Base-by-base conservation (phyloP, 805 yeast genomes). In the Myxozyma nipponensis region DNA sequence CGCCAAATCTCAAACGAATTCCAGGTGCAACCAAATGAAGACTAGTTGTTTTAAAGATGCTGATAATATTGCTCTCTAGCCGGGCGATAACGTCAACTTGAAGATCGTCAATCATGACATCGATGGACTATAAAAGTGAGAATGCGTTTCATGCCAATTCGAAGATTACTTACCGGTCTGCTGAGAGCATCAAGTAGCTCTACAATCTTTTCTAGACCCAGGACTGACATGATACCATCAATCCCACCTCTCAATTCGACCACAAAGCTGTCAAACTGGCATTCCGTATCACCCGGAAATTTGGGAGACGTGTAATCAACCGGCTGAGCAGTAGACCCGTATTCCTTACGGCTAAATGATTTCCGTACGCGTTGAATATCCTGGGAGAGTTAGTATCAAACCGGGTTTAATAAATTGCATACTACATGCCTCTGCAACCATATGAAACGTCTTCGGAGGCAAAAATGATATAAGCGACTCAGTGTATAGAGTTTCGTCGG, bases 21-120 rank as follows among this genome's bases (percentile, higher is more conserved):
- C 62, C 61, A 0, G 84, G 84, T 2, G 78, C 59, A 1, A 76
- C 73, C 5, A 83, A 49, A 28, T 83, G 69, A 9, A 77, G 13
- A 50, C 76, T 80, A 23, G 63, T 61, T 4, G 74, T 70, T n/a
- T 64, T 58, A 1, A 73, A 67, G 0, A 66, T 56, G 1, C 69
- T 66, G 3, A 59, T 48, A 40, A 75, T 60, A 21, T 68, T 63
- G 10, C 38, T 24, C 23, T 71, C 67, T 23, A 86, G 64, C 6
- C 69, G 67, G 30, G 67, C 65, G 10, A 86, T 72, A 2, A 84
- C 77, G 7, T 78, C 77, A 17, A 78, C 64, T 52, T 90, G 95
- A 15, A 88, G 66, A 17, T 65, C 64, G 64, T 90, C 96, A 59
- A 89, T 68, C 3, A 80, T 70, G 10, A 73, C 70, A 7, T 73